Percentiles rank a stretch among this genome's conserved stretches.
These are phyloP conservation scores for Epichloe coenophiala DNA, from an alignment of 2,329 filamentous ascomycete species.

Conservation along the genomic window DNA sequence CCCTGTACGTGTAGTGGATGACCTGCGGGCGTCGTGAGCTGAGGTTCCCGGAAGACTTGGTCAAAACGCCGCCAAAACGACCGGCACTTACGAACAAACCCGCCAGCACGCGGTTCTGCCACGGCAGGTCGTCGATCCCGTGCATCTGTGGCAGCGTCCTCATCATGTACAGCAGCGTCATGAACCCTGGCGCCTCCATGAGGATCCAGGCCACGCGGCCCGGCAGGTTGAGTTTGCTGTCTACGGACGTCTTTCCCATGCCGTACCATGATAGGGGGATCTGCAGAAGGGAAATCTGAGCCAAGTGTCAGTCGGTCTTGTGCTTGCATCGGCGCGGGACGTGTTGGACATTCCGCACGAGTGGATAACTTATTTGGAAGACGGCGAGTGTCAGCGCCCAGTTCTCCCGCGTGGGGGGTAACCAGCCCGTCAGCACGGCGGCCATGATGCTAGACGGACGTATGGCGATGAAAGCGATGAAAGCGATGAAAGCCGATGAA, in stretches of 20 bases:
- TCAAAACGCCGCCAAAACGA: slow-evolving; percentile 3
- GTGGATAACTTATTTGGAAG: slow-evolving; percentile 39
- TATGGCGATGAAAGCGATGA: too few relatives aligned
- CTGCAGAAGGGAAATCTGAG: slow-evolving; percentile 58
- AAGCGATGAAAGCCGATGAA: too few relatives aligned
- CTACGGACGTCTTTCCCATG: slow-evolving; percentile 79
- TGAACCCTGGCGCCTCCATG: slow-evolving; percentile 73
- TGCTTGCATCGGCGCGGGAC: neutral
- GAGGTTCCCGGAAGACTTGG: neutral
- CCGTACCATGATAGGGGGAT: slow-evolving; percentile 69
- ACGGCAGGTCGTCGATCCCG: slow-evolving; percentile 49
- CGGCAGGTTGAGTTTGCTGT: slow-evolving; percentile 68
- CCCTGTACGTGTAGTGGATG: slow-evolving; percentile 85
- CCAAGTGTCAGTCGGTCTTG: neutral
- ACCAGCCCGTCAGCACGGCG: slow-evolving; percentile 39
- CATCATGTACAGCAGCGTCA: slow-evolving; percentile 71
- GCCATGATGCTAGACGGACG: slow-evolving; percentile 15
- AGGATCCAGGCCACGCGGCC: slow-evolving; percentile 76
- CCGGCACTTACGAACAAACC: slow-evolving; percentile 43
- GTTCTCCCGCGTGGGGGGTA: slow-evolving; percentile 43
- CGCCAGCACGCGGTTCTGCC: slow-evolving; percentile 65
- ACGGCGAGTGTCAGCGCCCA: slow-evolving; percentile 38
- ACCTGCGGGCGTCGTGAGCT: slow-evolving; percentile 28
- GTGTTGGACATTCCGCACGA: slow-evolving; percentile 23
- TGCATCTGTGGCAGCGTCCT: slow-evolving; percentile 46